Conservation (phyloP, 2,329 filamentous ascomycete species). For the Uncinocarpus reesii region DNA sequence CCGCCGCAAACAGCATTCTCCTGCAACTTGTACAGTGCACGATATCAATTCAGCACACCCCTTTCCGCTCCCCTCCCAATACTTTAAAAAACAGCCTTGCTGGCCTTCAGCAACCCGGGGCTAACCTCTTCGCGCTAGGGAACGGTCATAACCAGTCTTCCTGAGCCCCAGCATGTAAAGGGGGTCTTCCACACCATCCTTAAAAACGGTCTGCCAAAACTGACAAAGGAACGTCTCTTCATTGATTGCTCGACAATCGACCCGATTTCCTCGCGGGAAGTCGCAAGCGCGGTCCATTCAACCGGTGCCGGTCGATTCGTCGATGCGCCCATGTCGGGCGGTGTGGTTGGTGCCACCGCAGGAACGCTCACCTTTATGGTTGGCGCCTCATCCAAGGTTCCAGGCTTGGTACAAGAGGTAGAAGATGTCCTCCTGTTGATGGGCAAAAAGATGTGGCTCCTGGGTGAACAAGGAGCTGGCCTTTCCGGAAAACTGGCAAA, state of each 20-base stretch:
- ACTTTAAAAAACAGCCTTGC: not conserved
- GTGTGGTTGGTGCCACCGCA: conserved; percentile 79
- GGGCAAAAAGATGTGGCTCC: conserved; percentile 77
- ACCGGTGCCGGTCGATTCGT: conserved; percentile 67
- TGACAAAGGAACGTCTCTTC: conserved; percentile 59
- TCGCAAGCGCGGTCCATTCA: conserved; percentile 59
- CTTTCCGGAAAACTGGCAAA: conserved; percentile 91
- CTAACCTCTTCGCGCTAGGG: conserved; percentile 47
- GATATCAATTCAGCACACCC: not conserved
- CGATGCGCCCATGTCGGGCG: conserved; percentile 94
- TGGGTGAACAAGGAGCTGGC: conserved; percentile 73
- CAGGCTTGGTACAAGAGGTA: conserved; percentile 51
- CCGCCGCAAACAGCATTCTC: too few relatives aligned
- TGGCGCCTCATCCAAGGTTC: conserved; percentile 47
- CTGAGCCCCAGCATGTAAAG: conserved; percentile 79
- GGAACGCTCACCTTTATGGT: conserved; percentile 95
- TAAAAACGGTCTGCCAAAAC: conserved; percentile 44
- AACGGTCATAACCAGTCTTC: conserved; percentile 77
- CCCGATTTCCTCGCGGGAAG: conserved; percentile 66
- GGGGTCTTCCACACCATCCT: conserved; percentile 71
- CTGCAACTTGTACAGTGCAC: too few relatives aligned
- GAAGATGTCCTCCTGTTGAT: conserved; percentile 65
- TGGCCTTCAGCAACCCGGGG: too few relatives aligned
- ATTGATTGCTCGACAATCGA: conserved; percentile 98
- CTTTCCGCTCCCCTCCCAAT: not conserved